phyloP scores from a whole-genome alignment of 2,329 filamentous ascomycete genomes.

The Pseudocercospora pini-densiflorae region DNA sequence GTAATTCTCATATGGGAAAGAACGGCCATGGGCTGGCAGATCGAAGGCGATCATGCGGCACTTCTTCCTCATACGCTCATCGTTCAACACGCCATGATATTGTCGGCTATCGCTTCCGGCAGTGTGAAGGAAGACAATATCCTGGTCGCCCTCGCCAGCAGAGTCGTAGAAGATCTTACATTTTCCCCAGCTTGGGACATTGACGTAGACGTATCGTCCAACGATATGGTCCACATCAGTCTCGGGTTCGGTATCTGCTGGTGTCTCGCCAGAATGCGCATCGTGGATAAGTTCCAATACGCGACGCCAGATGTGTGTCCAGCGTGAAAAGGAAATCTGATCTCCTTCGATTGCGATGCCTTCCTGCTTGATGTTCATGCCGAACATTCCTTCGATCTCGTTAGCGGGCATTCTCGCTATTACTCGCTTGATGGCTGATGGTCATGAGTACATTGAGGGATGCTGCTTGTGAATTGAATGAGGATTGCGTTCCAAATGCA shows the following conservation, averaged over 20 bases:
- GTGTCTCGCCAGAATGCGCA: conserved; percentile 51
- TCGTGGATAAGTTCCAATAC: conserved; percentile 55
- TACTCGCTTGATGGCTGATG: conserved; percentile 24
- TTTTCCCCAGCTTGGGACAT: conserved; percentile 52
- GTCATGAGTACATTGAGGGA: background rate
- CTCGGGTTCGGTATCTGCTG: conserved; percentile 46
- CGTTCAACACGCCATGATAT: conserved; percentile 59
- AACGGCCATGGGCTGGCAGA: conserved; percentile 55
- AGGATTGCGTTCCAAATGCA: background rate
- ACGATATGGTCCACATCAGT: conserved; percentile 50
- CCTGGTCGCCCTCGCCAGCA: conserved; percentile 52
- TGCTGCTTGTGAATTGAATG: background rate
- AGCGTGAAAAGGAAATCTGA: conserved; percentile 50
- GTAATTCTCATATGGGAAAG: conserved; percentile 50
- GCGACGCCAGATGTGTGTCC: conserved; percentile 54
- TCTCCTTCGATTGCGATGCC: conserved; percentile 55
- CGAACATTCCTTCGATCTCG: conserved; percentile 39
- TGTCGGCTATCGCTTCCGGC: conserved; percentile 53
- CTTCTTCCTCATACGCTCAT: conserved; percentile 50
- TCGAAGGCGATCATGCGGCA: conserved; percentile 58
- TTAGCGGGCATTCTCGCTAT: conserved; percentile 23
- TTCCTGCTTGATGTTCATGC: conserved; percentile 55
- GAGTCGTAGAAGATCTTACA: conserved; percentile 57
- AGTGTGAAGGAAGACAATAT: conserved; percentile 46
- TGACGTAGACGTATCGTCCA: conserved; percentile 54